Base-by-base conservation (phyloP, 192 early-diverging fungal species). In the Allomyces arbusculus region DNA sequence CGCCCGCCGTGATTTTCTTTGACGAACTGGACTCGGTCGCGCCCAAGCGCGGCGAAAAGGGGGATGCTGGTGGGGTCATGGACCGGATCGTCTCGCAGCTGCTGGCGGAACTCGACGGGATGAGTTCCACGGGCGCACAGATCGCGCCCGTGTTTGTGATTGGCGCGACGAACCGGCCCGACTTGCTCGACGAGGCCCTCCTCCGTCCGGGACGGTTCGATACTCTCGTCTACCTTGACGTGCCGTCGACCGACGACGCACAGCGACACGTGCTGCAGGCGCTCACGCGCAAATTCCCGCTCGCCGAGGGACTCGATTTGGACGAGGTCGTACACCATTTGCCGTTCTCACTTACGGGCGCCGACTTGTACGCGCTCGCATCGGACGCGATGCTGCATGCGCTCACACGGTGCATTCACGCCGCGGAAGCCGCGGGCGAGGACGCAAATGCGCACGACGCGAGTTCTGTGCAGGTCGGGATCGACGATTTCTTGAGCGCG, bases 11-110 rank as follows among this genome's bases (percentile, higher is more conserved):
- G 4, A 90, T 99, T 43, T 99, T 99, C 73, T 97, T 99, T 72
- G 97, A 99, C 69, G 97, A 99, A 70, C 72, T 99, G 72, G 97
- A 99, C 78, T 94, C 92, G 4, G 87, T 99, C 12, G 97, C 95
- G 9, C 95, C 95, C 6, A 94, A 95, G 78, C 82, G 96, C 67
- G 96, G 96, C 20, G 90, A 94, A 67, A 94, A 95, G 73, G 96
- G 96, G 16, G 95, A 99, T 66, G 91, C 89, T 20, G 96, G 96
- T 19, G 96, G 96, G 55, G 96, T 97, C 24, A 99, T 97, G 96
- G 96, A 99, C 72, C 87, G 96, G 67, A 97, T 97, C 72, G 95
- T 99, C 25, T 86, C 83, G 69, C 96, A 99, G 76, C 71, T 99
- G 44, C 72, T 99, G 9, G 94, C 95, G 1, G 96, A 99, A 68